A percentile compares a stretch with the other conserved stretches of the same genome.
phyloP scores from a whole-genome alignment of 2,329 filamentous ascomycete species.

The Trichoderma sp. region DNA sequence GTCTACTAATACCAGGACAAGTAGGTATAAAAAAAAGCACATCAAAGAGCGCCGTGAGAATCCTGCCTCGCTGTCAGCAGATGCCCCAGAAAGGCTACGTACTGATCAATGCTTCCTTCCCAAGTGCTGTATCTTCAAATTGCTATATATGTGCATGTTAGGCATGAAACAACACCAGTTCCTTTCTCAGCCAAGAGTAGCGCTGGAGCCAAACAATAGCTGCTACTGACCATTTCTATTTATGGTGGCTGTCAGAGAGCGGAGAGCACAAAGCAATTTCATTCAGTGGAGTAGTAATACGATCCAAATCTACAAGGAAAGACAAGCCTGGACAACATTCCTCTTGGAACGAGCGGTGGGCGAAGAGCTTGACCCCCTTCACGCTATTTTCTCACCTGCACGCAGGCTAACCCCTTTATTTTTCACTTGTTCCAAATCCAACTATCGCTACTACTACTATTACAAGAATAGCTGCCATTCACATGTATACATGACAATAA shows the following conservation, averaged over 20 bases:
- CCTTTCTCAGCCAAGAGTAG: neutral
- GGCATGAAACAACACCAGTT: neutral
- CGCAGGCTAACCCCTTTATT: slow-evolving; percentile 12
- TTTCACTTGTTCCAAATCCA: neutral
- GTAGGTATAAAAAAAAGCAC: neutral
- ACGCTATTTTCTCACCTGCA: slow-evolving; percentile 15
- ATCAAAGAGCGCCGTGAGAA: neutral
- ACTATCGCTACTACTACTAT: neutral
- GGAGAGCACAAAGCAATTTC: neutral
- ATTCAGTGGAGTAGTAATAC: neutral
- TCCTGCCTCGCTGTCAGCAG: slow-evolving; percentile 1
- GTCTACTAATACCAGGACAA: neutral
- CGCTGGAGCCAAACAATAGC: neutral
- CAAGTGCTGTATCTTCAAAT: neutral
- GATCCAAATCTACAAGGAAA: neutral
- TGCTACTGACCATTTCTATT: neutral
- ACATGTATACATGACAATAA: neutral
- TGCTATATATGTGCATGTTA: neutral
- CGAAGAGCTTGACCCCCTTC: neutral
- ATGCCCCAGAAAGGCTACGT: neutral
- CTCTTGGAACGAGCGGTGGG: neutral
- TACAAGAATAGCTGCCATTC: neutral
- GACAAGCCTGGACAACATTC: slow-evolving; percentile 1
- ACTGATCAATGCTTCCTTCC: neutral
- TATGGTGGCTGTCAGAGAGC: neutral